Percentiles rank a stretch among this genome's conserved stretches.
These are phyloP conservation scores for Capsella rubella DNA, from an alignment of 441 rosid species.

Conservation along the genomic window DNA sequence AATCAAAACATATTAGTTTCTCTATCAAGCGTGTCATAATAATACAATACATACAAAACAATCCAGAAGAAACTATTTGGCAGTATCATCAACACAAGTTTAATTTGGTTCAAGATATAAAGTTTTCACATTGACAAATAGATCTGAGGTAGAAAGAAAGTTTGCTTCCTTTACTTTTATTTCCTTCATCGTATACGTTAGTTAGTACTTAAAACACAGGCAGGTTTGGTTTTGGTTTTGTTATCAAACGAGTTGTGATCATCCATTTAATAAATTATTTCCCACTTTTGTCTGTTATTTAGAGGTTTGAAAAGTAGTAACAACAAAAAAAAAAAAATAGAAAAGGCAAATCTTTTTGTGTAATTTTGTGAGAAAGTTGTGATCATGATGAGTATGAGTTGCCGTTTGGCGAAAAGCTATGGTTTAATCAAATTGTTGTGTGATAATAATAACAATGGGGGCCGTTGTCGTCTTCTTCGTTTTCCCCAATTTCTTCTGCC, in stretches of 20 bases:
- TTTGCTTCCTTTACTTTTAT: no score
- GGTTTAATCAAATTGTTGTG: conserved; percentile 36
- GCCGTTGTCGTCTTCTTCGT: not conserved
- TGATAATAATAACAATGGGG: conserved; percentile 4
- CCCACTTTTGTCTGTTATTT: not conserved
- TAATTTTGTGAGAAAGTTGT: not conserved
- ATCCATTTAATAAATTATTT: not conserved
- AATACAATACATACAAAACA: not conserved
- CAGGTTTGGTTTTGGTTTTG: no score
- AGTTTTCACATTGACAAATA: no score
- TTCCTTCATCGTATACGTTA: no score
- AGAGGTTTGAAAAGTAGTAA: not conserved
- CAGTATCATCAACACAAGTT: no score
- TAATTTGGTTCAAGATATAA: no score
- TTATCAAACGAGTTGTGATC: no score
- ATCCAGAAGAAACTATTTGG: not conserved
- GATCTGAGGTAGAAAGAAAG: no score
- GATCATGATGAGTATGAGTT: conserved; percentile 25
- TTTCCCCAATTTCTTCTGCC: not conserved
- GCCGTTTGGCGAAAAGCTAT: conserved; percentile 32
- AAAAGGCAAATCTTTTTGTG: conserved; percentile 10
- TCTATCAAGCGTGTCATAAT: not conserved
- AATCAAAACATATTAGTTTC: not conserved
- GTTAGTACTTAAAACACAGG: no score
- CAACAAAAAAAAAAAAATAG: not conserved